A percentile compares a stretch with the other conserved stretches of the same genome.
Evolutionary conservation across 2,329 filamentous ascomycete species (phyloP).

Genomic region (Tolypocladium tropicale): DNA sequence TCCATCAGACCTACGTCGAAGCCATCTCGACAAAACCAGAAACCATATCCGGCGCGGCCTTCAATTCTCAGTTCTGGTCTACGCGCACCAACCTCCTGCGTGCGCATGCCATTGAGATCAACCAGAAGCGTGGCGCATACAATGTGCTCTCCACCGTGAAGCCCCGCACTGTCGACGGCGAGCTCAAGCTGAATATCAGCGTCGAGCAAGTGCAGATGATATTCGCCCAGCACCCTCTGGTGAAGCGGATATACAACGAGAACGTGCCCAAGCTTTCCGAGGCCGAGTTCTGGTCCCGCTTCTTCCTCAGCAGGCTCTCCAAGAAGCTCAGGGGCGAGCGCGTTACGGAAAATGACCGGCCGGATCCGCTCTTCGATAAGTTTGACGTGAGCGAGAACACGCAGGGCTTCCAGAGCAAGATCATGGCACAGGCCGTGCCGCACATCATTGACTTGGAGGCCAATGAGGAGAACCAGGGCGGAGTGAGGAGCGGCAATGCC

Average conservation of each 20-base stretch:
- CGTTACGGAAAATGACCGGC: conserved; percentile 64
- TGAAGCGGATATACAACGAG: conserved; percentile 86
- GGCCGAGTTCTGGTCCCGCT: conserved; percentile 81
- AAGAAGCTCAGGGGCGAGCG: conserved; percentile 89
- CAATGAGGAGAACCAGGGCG: conserved; percentile 91
- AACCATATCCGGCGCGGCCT: conserved; percentile 67
- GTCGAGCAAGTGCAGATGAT: conserved; percentile 90
- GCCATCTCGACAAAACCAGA: conserved; percentile 75
- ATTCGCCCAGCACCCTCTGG: conserved; percentile 83
- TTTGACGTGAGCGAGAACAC: conserved; percentile 69
- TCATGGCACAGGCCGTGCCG: conserved; percentile 59
- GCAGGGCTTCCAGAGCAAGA: conserved; percentile 37
- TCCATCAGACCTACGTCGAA: conserved; percentile 82
- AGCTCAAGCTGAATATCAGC: conserved; percentile 72
- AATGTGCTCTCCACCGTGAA: conserved; percentile 90
- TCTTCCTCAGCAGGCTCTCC: conserved; percentile 83
- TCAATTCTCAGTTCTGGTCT: conserved; percentile 92
- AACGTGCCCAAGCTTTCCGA: conserved; percentile 76
- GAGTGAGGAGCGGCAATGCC: conserved; percentile 68
- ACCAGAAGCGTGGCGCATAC: conserved; percentile 80
- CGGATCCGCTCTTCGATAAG: conserved; percentile 73
- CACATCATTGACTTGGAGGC: conserved; percentile 87
- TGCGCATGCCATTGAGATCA: conserved; percentile 79
- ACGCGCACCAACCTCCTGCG: conserved; percentile 76
- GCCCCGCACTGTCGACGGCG: conserved; percentile 38